phyloP scores from a whole-genome alignment of 78 protist genomes.

The Planoprotostelium fungivorum region DNA sequence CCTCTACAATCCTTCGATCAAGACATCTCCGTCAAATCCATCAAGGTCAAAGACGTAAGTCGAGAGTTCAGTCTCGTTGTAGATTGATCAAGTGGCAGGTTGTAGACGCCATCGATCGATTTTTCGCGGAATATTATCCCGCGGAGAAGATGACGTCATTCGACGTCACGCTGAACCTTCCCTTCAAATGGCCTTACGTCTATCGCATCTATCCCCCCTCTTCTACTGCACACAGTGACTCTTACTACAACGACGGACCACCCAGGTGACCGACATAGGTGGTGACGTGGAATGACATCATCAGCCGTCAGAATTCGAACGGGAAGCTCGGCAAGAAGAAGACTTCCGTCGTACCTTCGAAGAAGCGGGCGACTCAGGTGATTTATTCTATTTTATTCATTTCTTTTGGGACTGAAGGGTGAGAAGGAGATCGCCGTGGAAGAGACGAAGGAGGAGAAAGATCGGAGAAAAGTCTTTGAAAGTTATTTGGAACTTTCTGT shows the following conservation, averaged over 20 bases:
- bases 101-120: no score
- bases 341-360: background rate
- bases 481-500: background rate
- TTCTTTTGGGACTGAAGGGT: background rate
- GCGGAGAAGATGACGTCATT: background rate
- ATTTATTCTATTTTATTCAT: background rate
- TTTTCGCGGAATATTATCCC: background rate
- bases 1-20: constrained; percentile 25
- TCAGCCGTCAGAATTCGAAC: background rate
- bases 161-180: background rate
- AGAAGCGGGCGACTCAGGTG: no score
- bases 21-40: background rate
- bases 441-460: background rate
- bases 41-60: background rate
- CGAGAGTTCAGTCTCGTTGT: background rate
- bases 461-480: background rate
- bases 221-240: background rate
- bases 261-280: background rate
- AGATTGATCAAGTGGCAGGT: background rate
- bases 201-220: background rate
- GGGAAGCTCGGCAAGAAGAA: no score
- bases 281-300: background rate
- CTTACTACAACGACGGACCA: background rate
- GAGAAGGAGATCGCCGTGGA: background rate
- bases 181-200: background rate